phyloP scores from a whole-genome alignment of 495 filamentous ascomycete species.

The Jackrogersella minutella region DNA sequence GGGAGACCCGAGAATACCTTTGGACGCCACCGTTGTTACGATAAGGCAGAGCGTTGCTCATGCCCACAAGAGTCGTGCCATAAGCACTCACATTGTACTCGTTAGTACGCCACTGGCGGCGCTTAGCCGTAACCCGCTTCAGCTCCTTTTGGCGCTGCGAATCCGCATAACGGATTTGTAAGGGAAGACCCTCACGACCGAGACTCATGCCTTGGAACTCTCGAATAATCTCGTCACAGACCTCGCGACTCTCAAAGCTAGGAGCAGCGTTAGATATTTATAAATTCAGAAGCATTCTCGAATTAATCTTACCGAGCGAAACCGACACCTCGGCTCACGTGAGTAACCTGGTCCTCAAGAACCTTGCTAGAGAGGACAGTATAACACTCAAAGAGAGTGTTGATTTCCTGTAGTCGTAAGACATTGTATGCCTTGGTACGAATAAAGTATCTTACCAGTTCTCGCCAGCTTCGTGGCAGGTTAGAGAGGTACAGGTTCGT shows the following conservation, averaged over 20 bases:
- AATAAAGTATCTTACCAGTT: constrained; percentile 67
- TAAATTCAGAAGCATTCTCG: background rate
- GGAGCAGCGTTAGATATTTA: constrained; percentile 33
- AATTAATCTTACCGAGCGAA: constrained; percentile 81
- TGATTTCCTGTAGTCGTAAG: no score
- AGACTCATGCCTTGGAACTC: constrained; percentile 79
- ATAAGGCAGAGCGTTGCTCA: constrained; percentile 50
- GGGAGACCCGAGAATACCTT: constrained; percentile 1
- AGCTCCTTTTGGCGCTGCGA: constrained; percentile 95
- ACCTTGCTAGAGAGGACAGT: constrained; percentile 91
- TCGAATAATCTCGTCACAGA: constrained; percentile 84
- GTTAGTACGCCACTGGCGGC: constrained; percentile 89
- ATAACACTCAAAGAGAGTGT: constrained; percentile 82
- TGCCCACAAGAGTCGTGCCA: constrained; percentile 61
- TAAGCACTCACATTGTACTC: constrained; percentile 84
- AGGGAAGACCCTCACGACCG: constrained; percentile 74
- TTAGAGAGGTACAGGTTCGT: constrained; percentile 98
- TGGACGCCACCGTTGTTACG: constrained; percentile 17
- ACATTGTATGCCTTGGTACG: no score
- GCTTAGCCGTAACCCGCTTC: constrained; percentile 91
- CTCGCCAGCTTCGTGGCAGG: constrained; percentile 87
- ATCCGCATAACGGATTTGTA: constrained; percentile 96
- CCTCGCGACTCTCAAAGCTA: constrained; percentile 86
- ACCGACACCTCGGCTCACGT: constrained; percentile 90
- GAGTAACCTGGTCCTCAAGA: constrained; percentile 82